Base-by-base conservation (phyloP, 2,329 filamentous ascomycete species). In the Parafenestella ontariensis region DNA sequence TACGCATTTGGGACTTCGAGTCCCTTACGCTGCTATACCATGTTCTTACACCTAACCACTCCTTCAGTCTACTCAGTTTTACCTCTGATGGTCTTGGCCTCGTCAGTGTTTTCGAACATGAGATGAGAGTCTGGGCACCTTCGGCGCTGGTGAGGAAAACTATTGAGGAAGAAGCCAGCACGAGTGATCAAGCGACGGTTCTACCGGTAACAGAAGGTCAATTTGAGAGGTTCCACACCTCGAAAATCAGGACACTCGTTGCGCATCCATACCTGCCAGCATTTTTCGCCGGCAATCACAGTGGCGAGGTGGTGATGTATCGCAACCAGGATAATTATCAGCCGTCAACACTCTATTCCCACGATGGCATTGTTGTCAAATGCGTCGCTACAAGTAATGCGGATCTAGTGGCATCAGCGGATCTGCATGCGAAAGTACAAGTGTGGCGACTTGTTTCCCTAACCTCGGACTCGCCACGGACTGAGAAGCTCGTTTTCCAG, bases 181-280 rank as follows among this genome's bases (percentile, higher is more conserved):
- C 31, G 21, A 46, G 44, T 15, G 44, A 36, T 11, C 44, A 46
- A 36, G 11, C 26, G 3, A 17, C 29, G 13, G 44, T 46, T 37
- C 15, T 46, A 20, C 44, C 44, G n/a, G 44, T 46, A 26, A 46
- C 44, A 5, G 44, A 46, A 46, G 44, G 44, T 24, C 44, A 46
- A 13, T 46, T 46, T n/a, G 44, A 46, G 20, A 46, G 21, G 11
- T 46, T 36, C 21, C 29, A 37, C 13, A 18, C 44, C 31, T 46
- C 44, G 10, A 37, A 46, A 21, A 26, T 46, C 29, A 46, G 20
- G 10, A 46, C 44, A 11, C 24, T 46, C 13, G 20, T 36, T 29
- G 44, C 44, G 11, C 44, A 46, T 37, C 31, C 44, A 36, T 23
- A 11, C 31, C 21, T 15, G 11, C 44, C 44, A 5, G 9, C 31